Conservation (phyloP, 352 stramenopile genomes). For the Globisporangium barbulae region DNA sequence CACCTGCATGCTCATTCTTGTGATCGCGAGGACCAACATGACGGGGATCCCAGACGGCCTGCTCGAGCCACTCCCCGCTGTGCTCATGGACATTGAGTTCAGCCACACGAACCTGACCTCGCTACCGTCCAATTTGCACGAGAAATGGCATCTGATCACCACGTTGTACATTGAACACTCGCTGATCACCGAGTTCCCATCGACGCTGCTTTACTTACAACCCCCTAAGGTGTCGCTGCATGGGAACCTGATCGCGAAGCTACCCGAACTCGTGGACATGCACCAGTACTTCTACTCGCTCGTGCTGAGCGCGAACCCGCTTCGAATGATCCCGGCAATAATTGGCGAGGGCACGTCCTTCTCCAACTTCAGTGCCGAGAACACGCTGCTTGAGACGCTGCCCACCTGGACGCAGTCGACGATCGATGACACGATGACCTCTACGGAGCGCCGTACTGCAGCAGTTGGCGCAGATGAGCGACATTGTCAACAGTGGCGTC, state of each 20-base stretch:
- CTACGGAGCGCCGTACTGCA: neutral
- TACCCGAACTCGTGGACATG: slow-evolving; percentile 9
- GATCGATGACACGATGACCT: neutral
- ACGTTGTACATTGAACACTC: slow-evolving; percentile 7
- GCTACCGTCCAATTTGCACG: slow-evolving; percentile 10
- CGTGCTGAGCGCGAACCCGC: slow-evolving; percentile 4
- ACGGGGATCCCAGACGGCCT: slow-evolving; percentile 12
- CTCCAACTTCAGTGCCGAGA: neutral
- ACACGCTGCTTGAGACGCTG: neutral
- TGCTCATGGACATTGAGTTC: slow-evolving; percentile 9
- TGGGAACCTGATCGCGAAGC: slow-evolving; percentile 2
- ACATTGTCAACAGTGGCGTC: neutral
- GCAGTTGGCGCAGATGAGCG: neutral
- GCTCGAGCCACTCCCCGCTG: neutral
- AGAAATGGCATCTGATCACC: slow-evolving; percentile 5
- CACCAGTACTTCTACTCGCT: slow-evolving; percentile 21
- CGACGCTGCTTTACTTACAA: slow-evolving; percentile 3
- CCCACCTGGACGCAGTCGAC: neutral
- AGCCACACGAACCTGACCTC: slow-evolving; percentile 12
- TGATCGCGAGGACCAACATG: slow-evolving; percentile 11
- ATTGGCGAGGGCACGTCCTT: neutral
- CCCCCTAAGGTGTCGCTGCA: neutral
- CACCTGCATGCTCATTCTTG: neutral
- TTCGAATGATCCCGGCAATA: neutral
- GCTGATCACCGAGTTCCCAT: slow-evolving; percentile 1